These are phyloP conservation scores for Mortierella antarctica DNA, from an alignment of 192 early-diverging fungal species.

Conservation along the genomic window DNA sequence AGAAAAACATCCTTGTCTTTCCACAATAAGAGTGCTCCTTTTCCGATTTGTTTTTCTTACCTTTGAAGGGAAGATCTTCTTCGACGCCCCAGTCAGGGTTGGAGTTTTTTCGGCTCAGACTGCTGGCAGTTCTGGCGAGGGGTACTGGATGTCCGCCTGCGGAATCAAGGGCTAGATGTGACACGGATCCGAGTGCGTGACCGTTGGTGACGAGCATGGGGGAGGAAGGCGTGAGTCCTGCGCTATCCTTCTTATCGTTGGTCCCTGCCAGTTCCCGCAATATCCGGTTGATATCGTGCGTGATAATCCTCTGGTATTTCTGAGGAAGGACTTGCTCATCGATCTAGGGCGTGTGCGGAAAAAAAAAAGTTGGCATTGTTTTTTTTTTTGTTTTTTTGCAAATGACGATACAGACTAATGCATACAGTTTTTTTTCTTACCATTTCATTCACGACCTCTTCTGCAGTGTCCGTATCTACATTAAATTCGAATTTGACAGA, in stretches of 20 bases:
- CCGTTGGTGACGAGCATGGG: conserved; percentile 36
- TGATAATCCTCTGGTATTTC: conserved; percentile 81
- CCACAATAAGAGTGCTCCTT: too few relatives aligned
- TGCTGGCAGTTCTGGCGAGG: conserved; percentile 1
- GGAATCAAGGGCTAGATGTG: conserved; percentile 32
- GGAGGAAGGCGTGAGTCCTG: conserved; percentile 56
- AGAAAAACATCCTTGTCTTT: too few relatives aligned
- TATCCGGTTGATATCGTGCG: conserved; percentile 85
- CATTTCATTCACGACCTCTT: conserved; percentile 85
- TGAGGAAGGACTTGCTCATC: conserved; percentile 81
- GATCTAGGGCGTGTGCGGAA: conserved; percentile 59
- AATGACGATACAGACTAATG: not conserved
- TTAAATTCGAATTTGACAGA: conserved; percentile 90
- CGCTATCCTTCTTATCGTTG: conserved; percentile 68
- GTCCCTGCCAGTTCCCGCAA: conserved; percentile 76
- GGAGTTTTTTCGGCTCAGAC: conserved; percentile 30
- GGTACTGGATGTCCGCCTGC: not conserved
- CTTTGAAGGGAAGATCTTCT: conserved; percentile 44
- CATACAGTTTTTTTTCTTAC: conserved; percentile 38
- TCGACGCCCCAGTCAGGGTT: conserved; percentile 29
- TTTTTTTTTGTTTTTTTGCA: not conserved
- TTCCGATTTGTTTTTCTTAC: conserved; percentile 4
- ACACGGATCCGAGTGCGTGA: conserved; percentile 6
- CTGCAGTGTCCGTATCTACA: conserved; percentile 81
- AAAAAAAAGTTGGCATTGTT: not conserved